Conservation (phyloP, 805 yeast species). For the Brettanomyces sp. region DNA sequence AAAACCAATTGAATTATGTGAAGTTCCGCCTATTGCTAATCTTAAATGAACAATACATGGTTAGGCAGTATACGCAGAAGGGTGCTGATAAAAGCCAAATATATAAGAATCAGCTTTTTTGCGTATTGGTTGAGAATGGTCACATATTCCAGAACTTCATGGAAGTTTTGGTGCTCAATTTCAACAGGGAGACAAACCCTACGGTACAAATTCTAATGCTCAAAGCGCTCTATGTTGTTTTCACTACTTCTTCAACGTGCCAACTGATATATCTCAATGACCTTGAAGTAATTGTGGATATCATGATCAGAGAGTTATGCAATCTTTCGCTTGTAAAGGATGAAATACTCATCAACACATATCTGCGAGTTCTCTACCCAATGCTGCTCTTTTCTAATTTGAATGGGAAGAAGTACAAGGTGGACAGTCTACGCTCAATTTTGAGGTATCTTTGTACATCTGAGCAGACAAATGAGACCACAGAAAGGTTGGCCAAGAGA, state of each 20-base stretch:
- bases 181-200: constrained; percentile 68
- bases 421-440: constrained; percentile 40
- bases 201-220: constrained; percentile 69
- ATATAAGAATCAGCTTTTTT: constrained; percentile 42
- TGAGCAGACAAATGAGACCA: constrained; percentile 28
- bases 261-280: constrained; percentile 77
- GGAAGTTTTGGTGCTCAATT: constrained; percentile 61
- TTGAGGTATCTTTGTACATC: constrained; percentile 37
- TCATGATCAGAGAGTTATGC: constrained; percentile 68
- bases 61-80: constrained; percentile 32
- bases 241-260: constrained; percentile 55
- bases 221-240: constrained; percentile 65
- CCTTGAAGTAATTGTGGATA: constrained; percentile 73
- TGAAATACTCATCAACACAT: constrained; percentile 55
- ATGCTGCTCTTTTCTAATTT: constrained; percentile 60
- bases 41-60: constrained; percentile 83
- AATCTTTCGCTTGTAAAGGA: constrained; percentile 51
- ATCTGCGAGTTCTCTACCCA: constrained; percentile 66
- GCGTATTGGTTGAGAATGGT: constrained; percentile 37
- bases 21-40: constrained; percentile 65
- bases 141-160: constrained; percentile 44
- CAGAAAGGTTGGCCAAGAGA: constrained; percentile 32
- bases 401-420: constrained; percentile 46
- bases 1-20: constrained; percentile 53
- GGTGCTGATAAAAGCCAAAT: constrained; percentile 6